Conservation (phyloP, 2,329 filamentous ascomycete species). For the Ceratocystis ficicola region DNA sequence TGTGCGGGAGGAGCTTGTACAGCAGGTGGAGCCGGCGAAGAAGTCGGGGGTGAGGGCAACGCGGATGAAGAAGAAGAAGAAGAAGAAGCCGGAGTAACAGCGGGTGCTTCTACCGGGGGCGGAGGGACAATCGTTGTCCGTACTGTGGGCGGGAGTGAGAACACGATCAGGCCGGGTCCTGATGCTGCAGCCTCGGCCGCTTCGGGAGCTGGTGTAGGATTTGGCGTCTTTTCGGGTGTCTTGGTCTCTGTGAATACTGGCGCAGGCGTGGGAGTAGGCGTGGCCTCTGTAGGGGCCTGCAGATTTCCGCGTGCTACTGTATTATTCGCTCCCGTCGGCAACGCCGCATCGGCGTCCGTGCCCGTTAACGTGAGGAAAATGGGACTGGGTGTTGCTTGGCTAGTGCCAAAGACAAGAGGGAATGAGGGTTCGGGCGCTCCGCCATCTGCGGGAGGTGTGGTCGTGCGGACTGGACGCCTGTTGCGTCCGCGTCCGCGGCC, state of each 20-base stretch:
- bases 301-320: neutral
- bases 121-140: neutral
- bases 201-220: neutral
- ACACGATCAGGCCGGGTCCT: neutral
- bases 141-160: neutral
- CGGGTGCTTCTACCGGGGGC: neutral
- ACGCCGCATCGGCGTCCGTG: neutral
- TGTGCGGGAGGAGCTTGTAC: slow-evolving; percentile 7
- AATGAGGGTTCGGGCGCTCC: neutral
- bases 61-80: neutral
- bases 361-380: slow-evolving; percentile 16
- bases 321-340: neutral
- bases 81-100: neutral
- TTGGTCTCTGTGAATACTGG: neutral
- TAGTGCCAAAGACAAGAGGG: slow-evolving; percentile 2
- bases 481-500: neutral
- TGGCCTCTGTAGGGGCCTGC: neutral
- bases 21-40: neutral
- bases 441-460: slow-evolving; percentile 13
- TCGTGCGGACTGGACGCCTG: slow-evolving; percentile 8
- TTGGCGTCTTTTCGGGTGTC: neutral
- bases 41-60: neutral
- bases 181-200: neutral
- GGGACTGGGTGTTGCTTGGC: slow-evolving; percentile 16
- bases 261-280: neutral